These are phyloP conservation scores for Elaphomyces granulatus DNA, from an alignment of 495 filamentous ascomycete genomes.

Conservation along the genomic window DNA sequence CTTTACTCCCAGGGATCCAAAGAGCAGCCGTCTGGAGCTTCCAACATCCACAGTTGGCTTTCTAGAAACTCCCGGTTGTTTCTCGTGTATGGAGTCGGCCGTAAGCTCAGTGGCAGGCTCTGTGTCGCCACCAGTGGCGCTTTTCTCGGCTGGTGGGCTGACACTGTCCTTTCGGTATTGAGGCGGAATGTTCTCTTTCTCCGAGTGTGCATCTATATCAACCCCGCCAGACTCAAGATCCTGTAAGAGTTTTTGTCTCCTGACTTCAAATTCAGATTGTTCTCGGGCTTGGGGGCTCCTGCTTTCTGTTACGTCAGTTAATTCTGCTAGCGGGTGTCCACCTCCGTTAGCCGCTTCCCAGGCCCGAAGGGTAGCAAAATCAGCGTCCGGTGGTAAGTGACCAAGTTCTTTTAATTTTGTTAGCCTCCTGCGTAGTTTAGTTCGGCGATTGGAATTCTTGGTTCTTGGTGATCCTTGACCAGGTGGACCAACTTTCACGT, in stretches of 20 bases:
- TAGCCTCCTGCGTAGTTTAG: conserved; percentile 32
- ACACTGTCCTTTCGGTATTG: conserved; percentile 1
- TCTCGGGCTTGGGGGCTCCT: conserved; percentile 11
- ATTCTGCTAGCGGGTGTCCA: conserved; percentile 14
- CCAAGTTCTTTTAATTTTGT: conserved; percentile 36
- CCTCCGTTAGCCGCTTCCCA: conserved; percentile 21
- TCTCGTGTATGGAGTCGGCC: conserved; percentile 9
- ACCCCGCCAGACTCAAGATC: conserved; percentile 38
- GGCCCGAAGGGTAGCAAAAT: conserved; percentile 29
- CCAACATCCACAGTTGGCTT: conserved; percentile 45
- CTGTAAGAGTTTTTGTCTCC: conserved; percentile 34
- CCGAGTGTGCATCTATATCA: conserved; percentile 25
- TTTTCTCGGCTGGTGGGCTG: not conserved
- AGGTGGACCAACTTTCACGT: conserved; percentile 16
- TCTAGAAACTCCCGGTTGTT: conserved; percentile 12
- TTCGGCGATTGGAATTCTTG: conserved; percentile 39
- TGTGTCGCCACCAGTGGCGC: not conserved
- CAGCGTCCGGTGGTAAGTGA: conserved; percentile 32
- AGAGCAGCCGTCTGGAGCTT: conserved; percentile 52
- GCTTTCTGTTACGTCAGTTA: conserved; percentile 3
- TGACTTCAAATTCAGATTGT: conserved; percentile 33
- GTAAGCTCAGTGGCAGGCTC: conserved; percentile 13
- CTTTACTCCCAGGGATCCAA: conserved; percentile 56
- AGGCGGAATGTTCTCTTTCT: conserved; percentile 24
- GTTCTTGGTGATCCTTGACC: conserved; percentile 36